Base-by-base conservation (phyloP, 345 rosid species). In the Salix caprea region DNA sequence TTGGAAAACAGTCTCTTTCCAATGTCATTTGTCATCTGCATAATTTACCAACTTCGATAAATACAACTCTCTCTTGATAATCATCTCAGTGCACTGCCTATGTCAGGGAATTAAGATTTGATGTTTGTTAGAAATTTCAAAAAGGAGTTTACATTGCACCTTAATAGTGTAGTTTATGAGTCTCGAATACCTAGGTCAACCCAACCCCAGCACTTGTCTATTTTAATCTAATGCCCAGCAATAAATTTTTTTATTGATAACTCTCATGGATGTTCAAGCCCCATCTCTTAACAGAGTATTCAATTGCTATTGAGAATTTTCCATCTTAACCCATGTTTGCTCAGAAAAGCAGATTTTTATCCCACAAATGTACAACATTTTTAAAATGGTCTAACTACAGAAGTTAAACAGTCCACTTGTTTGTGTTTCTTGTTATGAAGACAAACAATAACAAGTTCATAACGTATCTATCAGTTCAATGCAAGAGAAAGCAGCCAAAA, bases 1-100 rank as follows among this genome's bases (percentile, higher is more conserved):
- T 71, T 90, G 28, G 91, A 86, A 83, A 93, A 95, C 89, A 95
- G 74, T 70, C 92, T 89, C 89, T 93, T 91, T 18, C 99, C 99
- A 77, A 91, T 86, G 70, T 83, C 85, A 82, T 90, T 93, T 66
- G 96, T 93, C 97, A 95, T 95, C 99, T 95, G 81, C 66, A 71
- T 46, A 21, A 28, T 69, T 79, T 60, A 70, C 74, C 72, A 50
- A 70, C 24, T 30, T 28, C 19, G n/a, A 56, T 39, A 61, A 58
- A 40, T 58, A 15, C 39, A 70, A 34, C 74, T 67, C 46, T 67
- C 36, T 52, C 11, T 52, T 72, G 36, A 44, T 16, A 39, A 40
- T 21, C 8, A 42, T 52, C 64, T 28, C 39, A 3, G 24, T 72
- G 52, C 9, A 30, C 39, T 54, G 19, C 28, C 30, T 30, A 68